Evolutionary conservation across 2,329 filamentous ascomycete genomes (phyloP).

Genomic region (Lachnellula arida): DNA sequence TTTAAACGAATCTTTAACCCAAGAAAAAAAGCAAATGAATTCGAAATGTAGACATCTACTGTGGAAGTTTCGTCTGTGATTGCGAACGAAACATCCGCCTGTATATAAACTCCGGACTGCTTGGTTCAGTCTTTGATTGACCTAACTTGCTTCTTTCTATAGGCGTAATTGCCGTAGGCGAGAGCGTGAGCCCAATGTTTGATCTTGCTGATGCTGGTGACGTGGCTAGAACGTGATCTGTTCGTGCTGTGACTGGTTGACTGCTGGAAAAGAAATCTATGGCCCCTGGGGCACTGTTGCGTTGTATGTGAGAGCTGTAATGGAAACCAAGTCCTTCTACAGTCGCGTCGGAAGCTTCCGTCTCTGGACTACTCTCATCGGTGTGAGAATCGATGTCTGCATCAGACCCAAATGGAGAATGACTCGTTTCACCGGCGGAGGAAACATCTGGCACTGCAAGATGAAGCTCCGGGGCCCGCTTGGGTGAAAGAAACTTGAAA

Average conservation of each 20-base stretch:
- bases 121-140: slow-evolving; percentile 1
- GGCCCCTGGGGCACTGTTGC: not conserved
- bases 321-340: slow-evolving; percentile 12
- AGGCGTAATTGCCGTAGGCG: slow-evolving; percentile 7
- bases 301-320: not conserved
- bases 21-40: not conserved
- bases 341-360: slow-evolving; percentile 6
- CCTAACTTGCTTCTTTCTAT: not conserved
- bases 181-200: slow-evolving; percentile 7
- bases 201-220: slow-evolving; percentile 16
- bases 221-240: slow-evolving; percentile 28
- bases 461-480: slow-evolving; percentile 7
- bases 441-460: slow-evolving; percentile 22
- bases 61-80: not conserved
- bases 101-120: slow-evolving; percentile 18
- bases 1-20: not conserved
- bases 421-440: slow-evolving; percentile 27
- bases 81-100: slow-evolving; percentile 15
- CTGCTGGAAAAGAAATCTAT: slow-evolving; percentile 27
- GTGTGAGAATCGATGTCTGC: slow-evolving; percentile 29
- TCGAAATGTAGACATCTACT: not conserved
- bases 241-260: slow-evolving; percentile 26
- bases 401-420: slow-evolving; percentile 25
- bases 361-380: slow-evolving; percentile 28
- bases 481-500: slow-evolving; percentile 11